phyloP scores from a whole-genome alignment of 768 basidiomycete species.

The Tulasnella sp. region DNA sequence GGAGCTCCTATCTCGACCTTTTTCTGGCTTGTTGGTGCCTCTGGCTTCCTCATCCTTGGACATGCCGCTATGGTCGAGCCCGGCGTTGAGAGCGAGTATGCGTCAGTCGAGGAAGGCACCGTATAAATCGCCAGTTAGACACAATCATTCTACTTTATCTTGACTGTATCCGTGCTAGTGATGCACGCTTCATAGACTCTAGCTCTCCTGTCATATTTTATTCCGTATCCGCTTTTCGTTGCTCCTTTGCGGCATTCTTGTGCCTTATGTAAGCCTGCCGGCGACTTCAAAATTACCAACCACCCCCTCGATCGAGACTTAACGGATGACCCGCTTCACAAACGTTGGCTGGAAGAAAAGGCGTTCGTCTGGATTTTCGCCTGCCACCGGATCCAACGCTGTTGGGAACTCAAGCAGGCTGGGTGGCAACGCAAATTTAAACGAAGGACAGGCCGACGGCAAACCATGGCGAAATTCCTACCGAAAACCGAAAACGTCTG shows the following conservation, averaged over 20 bases:
- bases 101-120: slow-evolving; percentile 61
- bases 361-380: not conserved
- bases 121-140: slow-evolving; percentile 26
- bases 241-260: not conserved
- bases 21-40: slow-evolving; percentile 93
- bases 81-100: slow-evolving; percentile 91
- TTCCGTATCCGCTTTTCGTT: not conserved
- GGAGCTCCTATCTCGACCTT: slow-evolving; percentile 47
- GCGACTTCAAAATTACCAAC: not conserved
- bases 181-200: not conserved
- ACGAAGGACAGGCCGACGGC: not conserved
- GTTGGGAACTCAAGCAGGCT: slow-evolving; percentile 16
- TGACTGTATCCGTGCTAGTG: not conserved
- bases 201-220: not conserved
- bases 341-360: not conserved
- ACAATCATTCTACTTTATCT: not conserved
- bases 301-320: not conserved
- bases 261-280: not conserved
- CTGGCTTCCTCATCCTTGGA: slow-evolving; percentile 69
- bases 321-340: not conserved
- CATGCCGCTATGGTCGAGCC: slow-evolving; percentile 90
- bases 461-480: slow-evolving; percentile 28
- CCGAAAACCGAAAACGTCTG: slow-evolving; percentile 29
- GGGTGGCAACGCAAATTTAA: not conserved
- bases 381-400: slow-evolving; percentile 11